Base-by-base conservation (phyloP, 306 rosid genomes). In the Astragalus glycyphyllos region DNA sequence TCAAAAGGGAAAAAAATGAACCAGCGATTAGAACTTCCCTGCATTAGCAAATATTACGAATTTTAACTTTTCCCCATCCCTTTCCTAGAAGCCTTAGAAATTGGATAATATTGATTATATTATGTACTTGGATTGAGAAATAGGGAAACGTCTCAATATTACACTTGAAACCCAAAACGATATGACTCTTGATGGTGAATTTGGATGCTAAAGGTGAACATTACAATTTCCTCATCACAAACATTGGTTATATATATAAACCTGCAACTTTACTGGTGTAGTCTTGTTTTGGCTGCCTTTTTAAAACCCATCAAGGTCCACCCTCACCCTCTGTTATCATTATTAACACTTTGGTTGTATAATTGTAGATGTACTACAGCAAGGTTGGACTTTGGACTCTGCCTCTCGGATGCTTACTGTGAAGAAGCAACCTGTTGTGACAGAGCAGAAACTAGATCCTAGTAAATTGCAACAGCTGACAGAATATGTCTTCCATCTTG, bases 401-500 rank as follows among this genome's bases (percentile, higher is more conserved):
- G 87, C 90, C 45, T 84, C 96, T 57, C 86, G 47, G 73, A 87
- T 95, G 97, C 74, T 95, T 54, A 86, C 86, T 3, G 96, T 91
- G 86, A 95, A 82, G 86, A 91, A 86, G 85, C 96, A 84, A 57
- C 72, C 84, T 71, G 53, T 74, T 12, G 79, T 80, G 77, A 82
- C 84, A 0, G 89, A 89, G 84, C 97, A 95, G 92, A 95, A 86
- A 75, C 84, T 91, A 20, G 91, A 89, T 75, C 86, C 89, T 13
- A 69, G 90, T 57, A 91, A 87, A 84, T 80, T 91, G 86, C 97
- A 95, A 87, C 86, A 84, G 57, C 79, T 95, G 85, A 95, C 96
- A 3, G 99, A 95, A 84, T 91, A 89, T 60, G 96, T 91, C 35
- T 95, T 87, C 84, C 96, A 89, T 72, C 88, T 89, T 0, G 96